Evolutionary conservation across 805 yeast genomes (phyloP), one percentile per base, ranked within the genome.

Genomic region (Candida takata): DNA sequence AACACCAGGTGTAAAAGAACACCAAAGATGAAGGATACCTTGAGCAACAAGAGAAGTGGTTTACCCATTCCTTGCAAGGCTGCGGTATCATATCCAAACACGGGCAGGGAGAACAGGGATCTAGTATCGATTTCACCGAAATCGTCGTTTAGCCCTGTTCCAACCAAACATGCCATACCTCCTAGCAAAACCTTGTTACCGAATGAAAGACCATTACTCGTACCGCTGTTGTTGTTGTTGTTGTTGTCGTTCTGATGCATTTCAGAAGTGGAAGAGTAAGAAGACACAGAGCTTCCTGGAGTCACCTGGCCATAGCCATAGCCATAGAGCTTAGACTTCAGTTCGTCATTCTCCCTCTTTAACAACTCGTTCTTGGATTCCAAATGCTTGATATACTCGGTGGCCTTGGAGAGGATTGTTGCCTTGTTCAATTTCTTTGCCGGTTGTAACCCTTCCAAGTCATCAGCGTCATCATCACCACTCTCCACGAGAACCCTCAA

Each of bases 381-480:
- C 55, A 83, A 64, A 56, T 82, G 88, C 45, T 71, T 74, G 44
- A 83, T 82, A 51, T 83, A 83, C 54, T 83, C 92, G 4, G 83
- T 76, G 1, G 90, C 84, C 49, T 83, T 83, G 19, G 82, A 65
- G 41, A 83, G 62, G 32, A 83, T 81, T 12, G 84, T 76, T 3
- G 90, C 92, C 53, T 83, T 83, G 57, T 82, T 83, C 43, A 83
- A 62, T 48, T 83, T 83, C 43, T 74, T 69, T 4, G 94, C 90
- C 0, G 90, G 88, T 32, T 74, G 72, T 39, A 83, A 64, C 3
- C 90, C 90, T 54, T 83, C 90, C 48, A 83, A 60, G 43, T 76
- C 67, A 29, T 67, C 81, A 44, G 76, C 82, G 39, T 79, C 78
- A 43, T 76, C 71, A 37, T 64, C 70, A 24, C 65, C 69, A 32